Base-by-base conservation (phyloP, 371 early-diverging fungal genomes). In the Haplosporangium sp. region DNA sequence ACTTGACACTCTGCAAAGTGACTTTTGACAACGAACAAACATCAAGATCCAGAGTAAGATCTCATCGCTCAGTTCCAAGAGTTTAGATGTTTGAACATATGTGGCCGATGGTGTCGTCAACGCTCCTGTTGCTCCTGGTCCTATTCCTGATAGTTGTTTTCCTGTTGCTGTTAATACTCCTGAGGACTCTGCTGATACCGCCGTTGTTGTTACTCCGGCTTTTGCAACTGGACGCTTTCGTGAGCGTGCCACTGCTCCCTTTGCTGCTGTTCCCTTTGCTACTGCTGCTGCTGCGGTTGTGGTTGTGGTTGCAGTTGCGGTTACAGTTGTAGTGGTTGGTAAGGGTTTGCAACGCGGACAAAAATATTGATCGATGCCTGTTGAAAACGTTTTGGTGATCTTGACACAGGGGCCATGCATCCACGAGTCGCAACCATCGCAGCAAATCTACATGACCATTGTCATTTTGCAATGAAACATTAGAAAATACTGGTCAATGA, bases 371-470 rank as follows among this genome's bases (percentile, higher is more conserved):
- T 67, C 74, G 48, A 73, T 63, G 14, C 60, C 74, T 40, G 55
- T 55, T 9, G 74, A 55, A 46, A 59, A 63, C 21, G 20, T 47
- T 50, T 73, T 67, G 23, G 68, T 62, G 38, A 73, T 53, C 36
- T 67, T 62, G 37, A 73, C 60, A 55, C 74, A 73, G 0, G 68
- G 64, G 11, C 74, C 74, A 64, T 73, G 74, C 74, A 73, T 73
- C 74, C 74, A 73, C 10, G 68, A 55, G 45, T 67, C 59, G 55
- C 74, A 73, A 16, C 40, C 59, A 18, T 73, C 68, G 43, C 74
- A 73, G 68, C 74, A 67, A 47, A 73, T 73, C 74, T 73, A 66
- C 2, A 21, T n/a, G 8, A 45, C 29, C 11, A 42, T 45, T 0
- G 29, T 29, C 29, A 29, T 29, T 29, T 29, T 29, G 29, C 29